Evolutionary conservation across 176 grass and related monocot species (phyloP).

Genomic region (Areca catechu): DNA sequence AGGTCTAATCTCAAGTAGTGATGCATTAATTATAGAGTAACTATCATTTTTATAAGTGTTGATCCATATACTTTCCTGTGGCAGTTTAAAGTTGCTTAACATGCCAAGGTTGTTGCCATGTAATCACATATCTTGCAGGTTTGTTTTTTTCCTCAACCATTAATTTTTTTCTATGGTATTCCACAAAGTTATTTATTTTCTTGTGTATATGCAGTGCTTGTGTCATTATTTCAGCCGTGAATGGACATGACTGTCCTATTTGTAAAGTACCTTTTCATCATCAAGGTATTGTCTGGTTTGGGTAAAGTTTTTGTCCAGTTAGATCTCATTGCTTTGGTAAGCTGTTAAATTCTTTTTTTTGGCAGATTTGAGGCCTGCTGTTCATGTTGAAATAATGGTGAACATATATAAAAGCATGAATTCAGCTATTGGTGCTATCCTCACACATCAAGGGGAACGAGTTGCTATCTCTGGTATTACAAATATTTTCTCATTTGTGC

Average conservation of each 20-base stretch:
- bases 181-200: neutral
- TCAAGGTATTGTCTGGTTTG: constrained; percentile 37
- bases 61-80: neutral
- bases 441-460: constrained; percentile 26
- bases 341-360: neutral
- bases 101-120: constrained; percentile 71
- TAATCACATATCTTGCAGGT: constrained; percentile 89
- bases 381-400: constrained; percentile 65
- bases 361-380: constrained; percentile 33
- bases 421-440: constrained; percentile 58
- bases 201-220: constrained; percentile 44
- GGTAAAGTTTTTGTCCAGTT: neutral
- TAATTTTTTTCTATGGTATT: too few species aligned
- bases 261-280: constrained; percentile 55
- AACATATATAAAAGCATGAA: constrained; percentile 61
- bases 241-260: constrained; percentile 58
- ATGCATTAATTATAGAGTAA: neutral
- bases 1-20: too few species aligned
- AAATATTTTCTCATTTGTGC: too few species aligned
- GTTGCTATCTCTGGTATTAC: constrained; percentile 41
- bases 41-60: neutral
- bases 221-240: constrained; percentile 19
- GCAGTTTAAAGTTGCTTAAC: constrained; percentile 73
- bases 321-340: neutral
- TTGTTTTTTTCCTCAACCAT: neutral